These are phyloP conservation scores for Raddia distichophylla DNA, from an alignment of 176 grass and related monocot species.

Conservation along the genomic window DNA sequence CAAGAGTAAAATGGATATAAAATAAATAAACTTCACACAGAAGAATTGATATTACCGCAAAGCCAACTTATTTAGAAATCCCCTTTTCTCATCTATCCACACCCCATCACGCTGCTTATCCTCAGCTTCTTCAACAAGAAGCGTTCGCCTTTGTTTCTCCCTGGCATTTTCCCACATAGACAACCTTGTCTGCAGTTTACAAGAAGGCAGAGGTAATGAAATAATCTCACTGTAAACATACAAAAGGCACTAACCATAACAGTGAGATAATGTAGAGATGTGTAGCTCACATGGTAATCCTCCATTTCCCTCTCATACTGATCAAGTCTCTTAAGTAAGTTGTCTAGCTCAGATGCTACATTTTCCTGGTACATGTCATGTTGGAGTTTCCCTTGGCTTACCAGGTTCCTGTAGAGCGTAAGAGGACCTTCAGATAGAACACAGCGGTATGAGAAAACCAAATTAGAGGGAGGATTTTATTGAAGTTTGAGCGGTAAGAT, in stretches of 20 bases:
- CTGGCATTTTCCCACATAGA: conserved; percentile 73
- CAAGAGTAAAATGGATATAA: background rate
- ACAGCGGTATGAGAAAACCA: conserved; percentile 27
- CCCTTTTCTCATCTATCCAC: conserved; percentile 80
- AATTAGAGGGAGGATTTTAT: background rate
- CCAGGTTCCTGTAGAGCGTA: conserved; percentile 66
- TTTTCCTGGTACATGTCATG: conserved; percentile 80
- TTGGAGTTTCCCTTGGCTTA: conserved; percentile 76
- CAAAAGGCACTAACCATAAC: background rate
- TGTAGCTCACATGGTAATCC: conserved; percentile 82
- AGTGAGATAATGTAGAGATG: background rate
- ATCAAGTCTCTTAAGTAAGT: conserved; percentile 62
- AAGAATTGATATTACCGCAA: conserved; percentile 45
- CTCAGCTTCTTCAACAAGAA: conserved; percentile 82
- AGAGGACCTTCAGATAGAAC: conserved; percentile 77
- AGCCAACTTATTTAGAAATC: conserved; percentile 71
- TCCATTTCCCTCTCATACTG: conserved; percentile 94
- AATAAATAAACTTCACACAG: background rate
- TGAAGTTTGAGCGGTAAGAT: background rate
- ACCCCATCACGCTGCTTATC: conserved; percentile 76
- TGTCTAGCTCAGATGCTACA: conserved; percentile 70
- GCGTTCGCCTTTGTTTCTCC: conserved; percentile 66
- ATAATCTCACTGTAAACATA: background rate
- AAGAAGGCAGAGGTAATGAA: background rate
- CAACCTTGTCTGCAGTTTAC: conserved; percentile 57